phyloP scores from a whole-genome alignment of 1,284 basidiomycete genomes.

The Rhodotorula mucilaginosa region DNA sequence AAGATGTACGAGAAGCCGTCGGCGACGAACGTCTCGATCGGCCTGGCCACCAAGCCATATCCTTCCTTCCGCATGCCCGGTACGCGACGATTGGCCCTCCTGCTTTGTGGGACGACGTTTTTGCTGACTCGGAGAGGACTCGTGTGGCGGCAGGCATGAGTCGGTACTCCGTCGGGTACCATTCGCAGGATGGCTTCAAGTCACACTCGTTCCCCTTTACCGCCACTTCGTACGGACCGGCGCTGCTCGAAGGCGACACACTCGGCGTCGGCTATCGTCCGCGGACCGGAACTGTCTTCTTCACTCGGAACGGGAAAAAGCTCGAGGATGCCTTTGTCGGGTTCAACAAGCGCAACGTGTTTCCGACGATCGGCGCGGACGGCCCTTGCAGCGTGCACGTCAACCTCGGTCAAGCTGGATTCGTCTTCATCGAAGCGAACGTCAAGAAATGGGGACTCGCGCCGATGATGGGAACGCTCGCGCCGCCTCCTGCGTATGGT shows the following conservation, averaged over 20 bases:
- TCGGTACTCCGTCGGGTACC: constrained; percentile 92
- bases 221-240: constrained; percentile 75
- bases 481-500: constrained; percentile 92
- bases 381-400: constrained; percentile 91
- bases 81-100: constrained; percentile 17
- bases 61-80: constrained; percentile 82
- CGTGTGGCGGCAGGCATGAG: constrained; percentile 59
- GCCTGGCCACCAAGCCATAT: constrained; percentile 91
- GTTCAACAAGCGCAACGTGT: constrained; percentile 81
- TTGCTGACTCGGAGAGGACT: not conserved
- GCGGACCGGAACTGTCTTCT: constrained; percentile 91
- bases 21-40: constrained; percentile 77
- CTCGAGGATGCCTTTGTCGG: constrained; percentile 91
- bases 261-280: constrained; percentile 90
- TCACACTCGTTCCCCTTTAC: constrained; percentile 97
- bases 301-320: constrained; percentile 91
- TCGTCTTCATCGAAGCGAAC: constrained; percentile 96
- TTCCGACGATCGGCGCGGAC: constrained; percentile 90
- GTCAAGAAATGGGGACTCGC: constrained; percentile 98
- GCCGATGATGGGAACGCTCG: constrained; percentile 88
- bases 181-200: constrained; percentile 88
- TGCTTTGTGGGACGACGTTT: too few relatives aligned
- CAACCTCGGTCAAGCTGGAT: constrained; percentile 91
- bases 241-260: constrained; percentile 88
- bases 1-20: constrained; percentile 94